A percentile compares a stretch with the other conserved stretches of the same genome.
phyloP scores from a whole-genome alignment of 2,329 filamentous ascomycete species.

The Coniosporium tulheliwenetii region DNA sequence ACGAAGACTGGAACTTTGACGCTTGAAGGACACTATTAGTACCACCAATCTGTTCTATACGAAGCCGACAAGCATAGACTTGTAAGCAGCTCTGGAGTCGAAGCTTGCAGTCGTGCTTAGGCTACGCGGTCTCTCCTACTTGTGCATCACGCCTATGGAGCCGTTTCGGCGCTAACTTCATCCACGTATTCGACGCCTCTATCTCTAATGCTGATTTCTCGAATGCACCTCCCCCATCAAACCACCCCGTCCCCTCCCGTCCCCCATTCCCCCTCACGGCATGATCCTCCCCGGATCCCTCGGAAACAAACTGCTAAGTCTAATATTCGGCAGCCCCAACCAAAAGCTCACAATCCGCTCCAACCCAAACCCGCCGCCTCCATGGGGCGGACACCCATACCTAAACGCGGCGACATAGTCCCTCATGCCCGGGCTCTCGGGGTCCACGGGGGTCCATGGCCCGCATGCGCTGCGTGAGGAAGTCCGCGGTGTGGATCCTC shows the following conservation, averaged over 20 bases:
- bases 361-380: slow-evolving; percentile 48
- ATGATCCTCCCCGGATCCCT: slow-evolving; percentile 42
- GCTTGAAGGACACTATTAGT: slow-evolving; percentile 37
- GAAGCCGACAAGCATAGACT: no score
- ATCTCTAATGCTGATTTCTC: no score
- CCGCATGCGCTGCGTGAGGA: slow-evolving; percentile 42
- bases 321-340: slow-evolving; percentile 47
- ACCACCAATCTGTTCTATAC: no score
- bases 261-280: slow-evolving; percentile 16
- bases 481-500: slow-evolving; percentile 46
- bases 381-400: slow-evolving; percentile 49
- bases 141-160: no score
- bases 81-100: no score
- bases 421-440: slow-evolving; percentile 41
- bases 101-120: no score
- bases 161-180: no score
- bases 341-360: slow-evolving; percentile 54
- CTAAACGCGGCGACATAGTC: slow-evolving; percentile 50
- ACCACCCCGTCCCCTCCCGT: no score
- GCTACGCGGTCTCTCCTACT: no score
- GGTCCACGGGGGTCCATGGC: slow-evolving; percentile 42
- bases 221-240: no score
- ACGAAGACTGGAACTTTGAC: slow-evolving; percentile 52
- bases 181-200: no score
- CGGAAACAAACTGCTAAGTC: slow-evolving; percentile 47